phyloP scores from a whole-genome alignment of 768 basidiomycete species.

The Mycena rebaudengoi region DNA sequence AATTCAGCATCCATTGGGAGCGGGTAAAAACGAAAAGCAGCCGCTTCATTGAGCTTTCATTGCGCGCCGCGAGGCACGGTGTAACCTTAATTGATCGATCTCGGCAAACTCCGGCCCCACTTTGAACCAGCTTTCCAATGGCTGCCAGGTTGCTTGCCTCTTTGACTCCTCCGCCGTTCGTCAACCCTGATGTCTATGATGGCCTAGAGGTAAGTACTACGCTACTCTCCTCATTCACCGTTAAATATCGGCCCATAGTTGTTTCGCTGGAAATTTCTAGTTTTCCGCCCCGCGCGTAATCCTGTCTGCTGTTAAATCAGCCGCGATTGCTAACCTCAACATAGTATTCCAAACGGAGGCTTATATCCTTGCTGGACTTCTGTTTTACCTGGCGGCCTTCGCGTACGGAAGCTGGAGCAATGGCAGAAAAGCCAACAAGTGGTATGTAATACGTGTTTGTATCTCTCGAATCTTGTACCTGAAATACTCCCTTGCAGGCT shows the following conservation, averaged over 20 bases:
- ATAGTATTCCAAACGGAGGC: conserved; percentile 75
- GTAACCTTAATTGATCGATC: too few species aligned
- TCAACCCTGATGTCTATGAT: conserved; percentile 67
- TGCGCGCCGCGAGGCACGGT: too few species aligned
- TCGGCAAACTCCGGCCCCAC: background rate
- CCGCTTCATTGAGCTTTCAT: too few species aligned
- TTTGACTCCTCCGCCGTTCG: conserved; percentile 67
- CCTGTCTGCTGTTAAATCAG: conserved; percentile 18
- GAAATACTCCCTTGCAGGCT: conserved; percentile 55
- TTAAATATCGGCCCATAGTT: conserved; percentile 33
- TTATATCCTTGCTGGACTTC: conserved; percentile 58
- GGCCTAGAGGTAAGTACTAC: conserved; percentile 60
- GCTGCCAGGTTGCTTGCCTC: conserved; percentile 42
- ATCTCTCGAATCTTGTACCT: conserved; percentile 21
- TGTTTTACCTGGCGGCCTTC: conserved; percentile 65
- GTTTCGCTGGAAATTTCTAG: conserved; percentile 75
- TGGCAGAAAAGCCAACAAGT: conserved; percentile 64
- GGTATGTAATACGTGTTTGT: conserved; percentile 56
- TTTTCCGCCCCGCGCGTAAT: conserved; percentile 83
- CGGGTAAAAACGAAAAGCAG: too few species aligned
- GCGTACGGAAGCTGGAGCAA: conserved; percentile 72
- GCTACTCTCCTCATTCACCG: background rate
- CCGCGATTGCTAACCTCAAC: conserved; percentile 1
- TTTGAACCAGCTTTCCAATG: background rate
- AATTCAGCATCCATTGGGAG: too few species aligned